Evolutionary conservation across 2,329 filamentous ascomycete genomes (phyloP), one percentile per base, ranked within the genome.

Genomic region (Gaeumannomyces sp.): DNA sequence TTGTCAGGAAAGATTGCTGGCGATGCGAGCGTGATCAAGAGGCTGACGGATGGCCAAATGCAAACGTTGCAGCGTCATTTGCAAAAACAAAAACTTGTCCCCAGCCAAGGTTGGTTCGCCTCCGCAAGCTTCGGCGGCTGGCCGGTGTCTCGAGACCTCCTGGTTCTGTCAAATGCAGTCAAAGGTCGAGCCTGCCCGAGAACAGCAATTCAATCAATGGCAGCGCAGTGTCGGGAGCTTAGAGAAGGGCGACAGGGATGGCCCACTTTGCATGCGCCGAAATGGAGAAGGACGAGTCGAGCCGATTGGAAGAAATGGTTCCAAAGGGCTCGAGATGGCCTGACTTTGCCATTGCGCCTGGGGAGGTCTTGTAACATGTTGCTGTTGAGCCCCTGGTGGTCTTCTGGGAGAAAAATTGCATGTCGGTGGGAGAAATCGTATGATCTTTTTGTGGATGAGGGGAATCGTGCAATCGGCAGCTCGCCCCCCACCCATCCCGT

Each of bases 311-410:
- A 63, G 61, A 27, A 63, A 57, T 29, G 14, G 50, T 22, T 11
- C 62, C 53, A 25, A 59, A 59, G 33, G 35, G 62, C 62, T 64
- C 53, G 45, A 64, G 62, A 64, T 64, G 62, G 62, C 62, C 62
- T 64, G 62, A 64, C 62, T 64, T 64, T 64, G 62, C 62, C 62
- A 64, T 64, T 64, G 62, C 35, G 62, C 56, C 62, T 64, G 35
- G 62, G 45, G 56, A 29, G 29, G 56, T 64, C 62, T 64, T 64
- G 62, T 64, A 64, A 64, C 62, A 64, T 64, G n/a, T 64, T 57
- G 53, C 58, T 64, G 27, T 38, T 45, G 56, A 64, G 62, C 62
- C 56, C 61, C 62, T 59, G 62, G 57, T 59, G 62, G 53, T 60
- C 56, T 63, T 58, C 27, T 31, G 59, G 45, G 35, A 16, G 61